Evolutionary conservation across 129 eudicot genomes (phyloP), one percentile per base, ranked within the genome.

Genomic region (Arctium lappa): DNA sequence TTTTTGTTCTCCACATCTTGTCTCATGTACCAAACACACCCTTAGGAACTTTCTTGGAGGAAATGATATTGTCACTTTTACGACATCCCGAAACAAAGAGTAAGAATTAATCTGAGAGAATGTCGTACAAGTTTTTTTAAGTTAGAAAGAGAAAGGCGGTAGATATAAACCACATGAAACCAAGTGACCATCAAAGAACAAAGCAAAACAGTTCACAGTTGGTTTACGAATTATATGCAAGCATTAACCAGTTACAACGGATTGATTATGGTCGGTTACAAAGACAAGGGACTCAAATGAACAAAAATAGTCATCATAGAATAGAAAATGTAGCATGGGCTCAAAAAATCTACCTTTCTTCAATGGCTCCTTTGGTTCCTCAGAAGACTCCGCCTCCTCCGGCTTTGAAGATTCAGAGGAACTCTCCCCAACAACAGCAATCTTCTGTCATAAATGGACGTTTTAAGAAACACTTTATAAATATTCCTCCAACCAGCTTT

Each of bases 401-500:
- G 83, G 32, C 69, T 94, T 82, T 56, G 90, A 75, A 53, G 97
- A 74, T 81, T 89, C 90, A 7, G 97, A 82, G 48, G 90, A 77
- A 89, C 89, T 92, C 80, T 87, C 94, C 79, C 90, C 79, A 60
- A 89, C 96, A 89, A 94, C 97, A 46, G 93, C 90, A 27, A 91
- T 87, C 60, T 90, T 85, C 97, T 95, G 92, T 79, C 72, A 87
- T 33, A 83, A 53, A 18, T 75, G 53, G 37, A 75, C 78, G 69
- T 65, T 44, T 42, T 2, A 81, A 40, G 46, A 27, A 18, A 53
- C 31, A 68, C 12, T 5, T 22, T 12, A 78, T 3, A 78, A 13
- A 66, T 12, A 65, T 38, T 39, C 32, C 40, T 30, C 36, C 15
- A 39, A 48, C 70, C 10, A 69, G 46, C 56, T 34, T 34, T 42